Evolutionary conservation across 768 basidiomycete species (phyloP).

Genomic region (Fibroporia radiculosa): DNA sequence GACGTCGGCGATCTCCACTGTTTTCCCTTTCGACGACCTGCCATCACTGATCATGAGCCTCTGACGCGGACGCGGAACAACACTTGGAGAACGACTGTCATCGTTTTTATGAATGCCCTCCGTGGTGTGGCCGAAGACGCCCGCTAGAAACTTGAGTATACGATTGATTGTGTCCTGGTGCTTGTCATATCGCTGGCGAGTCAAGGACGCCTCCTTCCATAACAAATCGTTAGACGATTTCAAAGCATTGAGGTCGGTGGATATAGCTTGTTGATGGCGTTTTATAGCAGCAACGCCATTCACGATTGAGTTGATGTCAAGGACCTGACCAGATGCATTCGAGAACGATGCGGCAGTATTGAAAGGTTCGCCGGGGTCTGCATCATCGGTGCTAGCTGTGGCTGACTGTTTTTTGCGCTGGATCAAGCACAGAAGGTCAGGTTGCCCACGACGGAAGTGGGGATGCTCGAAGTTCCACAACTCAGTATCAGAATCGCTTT

Average conservation of each 20-base stretch:
- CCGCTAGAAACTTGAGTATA: slow-evolving; percentile 91
- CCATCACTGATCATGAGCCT: slow-evolving; percentile 65
- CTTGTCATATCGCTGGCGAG: slow-evolving; percentile 77
- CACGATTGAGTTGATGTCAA: slow-evolving; percentile 75
- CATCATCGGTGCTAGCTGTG: slow-evolving; percentile 21
- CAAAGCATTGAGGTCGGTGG: slow-evolving; percentile 79
- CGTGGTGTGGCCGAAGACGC: slow-evolving; percentile 64
- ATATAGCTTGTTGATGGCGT: slow-evolving; percentile 88
- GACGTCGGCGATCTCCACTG: slow-evolving; percentile 26
- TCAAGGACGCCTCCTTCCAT: slow-evolving; percentile 86
- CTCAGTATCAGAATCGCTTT: slow-evolving; percentile 73
- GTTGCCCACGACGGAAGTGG: slow-evolving; percentile 83
- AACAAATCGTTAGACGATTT: slow-evolving; percentile 81
- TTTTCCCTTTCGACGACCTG: slow-evolving; percentile 29
- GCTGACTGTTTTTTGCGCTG: slow-evolving; percentile 68
- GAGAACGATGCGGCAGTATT: slow-evolving; percentile 6
- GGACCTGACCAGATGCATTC: slow-evolving; percentile 36
- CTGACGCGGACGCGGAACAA: slow-evolving; percentile 41
- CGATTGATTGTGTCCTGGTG: slow-evolving; percentile 95
- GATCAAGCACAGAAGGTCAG: slow-evolving; percentile 80
- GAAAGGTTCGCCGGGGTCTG: slow-evolving; percentile 15
- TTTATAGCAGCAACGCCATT: slow-evolving; percentile 82
- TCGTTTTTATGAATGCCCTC: slow-evolving; percentile 29
- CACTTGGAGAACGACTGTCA: slow-evolving; percentile 26
- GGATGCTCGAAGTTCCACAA: slow-evolving; percentile 90